Evolutionary conservation across 164 flowering plant genomes (phyloP).

Genomic region (Piper betle): DNA sequence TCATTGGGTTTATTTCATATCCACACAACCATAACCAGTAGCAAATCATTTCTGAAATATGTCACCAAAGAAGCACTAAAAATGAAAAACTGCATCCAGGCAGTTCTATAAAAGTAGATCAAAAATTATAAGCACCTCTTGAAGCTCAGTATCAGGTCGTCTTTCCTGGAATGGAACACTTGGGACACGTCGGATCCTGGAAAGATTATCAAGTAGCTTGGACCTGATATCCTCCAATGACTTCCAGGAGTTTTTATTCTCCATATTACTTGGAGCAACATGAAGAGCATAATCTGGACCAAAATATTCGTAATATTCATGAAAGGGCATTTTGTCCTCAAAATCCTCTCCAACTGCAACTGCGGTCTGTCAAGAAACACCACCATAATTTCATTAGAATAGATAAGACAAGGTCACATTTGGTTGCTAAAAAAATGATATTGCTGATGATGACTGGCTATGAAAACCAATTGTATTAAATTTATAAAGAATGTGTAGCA

Average conservation of each 20-base stretch:
- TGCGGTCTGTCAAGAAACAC: constrained; percentile 38
- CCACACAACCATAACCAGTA: too few relatives aligned
- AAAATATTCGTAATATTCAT: constrained; percentile 78
- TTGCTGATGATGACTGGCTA: neutral
- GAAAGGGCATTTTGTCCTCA: constrained; percentile 77
- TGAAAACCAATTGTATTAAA: neutral
- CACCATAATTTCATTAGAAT: neutral
- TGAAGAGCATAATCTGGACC: constrained; percentile 82
- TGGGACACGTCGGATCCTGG: constrained; percentile 75
- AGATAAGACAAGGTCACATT: neutral
- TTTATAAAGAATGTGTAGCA: neutral
- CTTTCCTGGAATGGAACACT: constrained; percentile 73
- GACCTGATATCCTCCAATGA: constrained; percentile 47
- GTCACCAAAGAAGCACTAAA: neutral
- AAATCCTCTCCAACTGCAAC: constrained; percentile 74
- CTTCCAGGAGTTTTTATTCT: constrained; percentile 61
- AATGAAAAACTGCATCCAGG: neutral
- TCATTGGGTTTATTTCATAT: too few relatives aligned
- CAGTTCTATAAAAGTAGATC: neutral
- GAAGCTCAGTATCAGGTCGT: constrained; percentile 62
- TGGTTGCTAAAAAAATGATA: neutral
- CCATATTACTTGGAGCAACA: constrained; percentile 92
- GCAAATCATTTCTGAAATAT: too few relatives aligned
- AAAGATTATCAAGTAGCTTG: constrained; percentile 58
- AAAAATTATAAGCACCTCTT: constrained; percentile 37